Base-by-base conservation (phyloP, 768 basidiomycete species). In the Hysterangium stoloniferum region DNA sequence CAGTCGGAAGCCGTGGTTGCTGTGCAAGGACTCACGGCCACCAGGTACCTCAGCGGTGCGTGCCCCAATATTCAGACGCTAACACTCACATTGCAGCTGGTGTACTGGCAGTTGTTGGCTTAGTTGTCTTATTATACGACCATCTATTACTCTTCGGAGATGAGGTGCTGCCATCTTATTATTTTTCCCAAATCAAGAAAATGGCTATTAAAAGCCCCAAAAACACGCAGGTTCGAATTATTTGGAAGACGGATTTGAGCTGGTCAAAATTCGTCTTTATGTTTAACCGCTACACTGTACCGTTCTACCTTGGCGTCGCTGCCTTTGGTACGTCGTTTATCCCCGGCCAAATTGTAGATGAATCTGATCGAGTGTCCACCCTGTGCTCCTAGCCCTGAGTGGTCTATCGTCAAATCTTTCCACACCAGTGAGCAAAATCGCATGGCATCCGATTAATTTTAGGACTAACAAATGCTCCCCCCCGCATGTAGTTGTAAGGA, bases 211-310 rank as follows among this genome's bases (percentile, higher is more conserved):
- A 13, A 17, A 41, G 4, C 20, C 40, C 28, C 4, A 13, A 13
- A 4, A 12, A 7, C 4, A 17, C 24, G 8, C 24, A 51, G 49
- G 31, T 17, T 25, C 52, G 61, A 32, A 62, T 67, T 42, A 62
- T 75, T 17, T 76, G 73, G 71, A 58, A 52, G 15, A 68, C 72
- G 0, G 65, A 61, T 44, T 56, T 56, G 46, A 68, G 67, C 0
- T 59, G 66, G 20, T 61, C 66, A 1, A 76, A 73, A 45, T 52
- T 67, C 36, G 57, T 68, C 2, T 73, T 71, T 56, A 58, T 76
- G 24, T 29, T 68, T 6, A 64, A 72, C 51, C 65, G 71, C 2
- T 76, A 76, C 54, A 24, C 61, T 0, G 66, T 72, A 0, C 62
- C 67, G 24, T 48, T 31, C 5, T 57, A 53, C 11, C 57, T 66